Evolutionary conservation across 2,329 filamentous ascomycete species (phyloP), one percentile per base, ranked within the genome.

Genomic region (Alternaria consortialis): DNA sequence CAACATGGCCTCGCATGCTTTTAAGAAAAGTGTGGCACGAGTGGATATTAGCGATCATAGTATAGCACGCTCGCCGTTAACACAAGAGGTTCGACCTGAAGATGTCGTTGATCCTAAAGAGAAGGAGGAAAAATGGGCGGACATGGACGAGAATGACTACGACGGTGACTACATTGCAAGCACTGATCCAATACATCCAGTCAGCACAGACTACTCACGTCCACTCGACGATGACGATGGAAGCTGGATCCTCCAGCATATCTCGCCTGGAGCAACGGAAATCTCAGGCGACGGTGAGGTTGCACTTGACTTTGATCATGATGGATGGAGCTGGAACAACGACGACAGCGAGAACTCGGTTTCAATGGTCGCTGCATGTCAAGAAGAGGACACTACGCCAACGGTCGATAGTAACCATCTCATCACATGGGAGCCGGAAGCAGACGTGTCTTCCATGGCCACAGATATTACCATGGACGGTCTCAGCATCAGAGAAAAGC

Each of bases 161-260:
- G 68, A 73, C 23, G 67, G 61, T 1, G 53, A 68, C 9, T 71
- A 66, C 39, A 37, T 64, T 6, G 67, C 56, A 2, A 71, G 66
- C 32, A 70, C 65, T 1, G 72, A 74, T 53, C 68, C 72, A 4
- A 8, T 75, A 0, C 71, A 74, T 37, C 72, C 69, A 4, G 59
- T 72, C 13, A 61, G 25, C 17, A 68, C 59, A 0, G 60, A 65
- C 11, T 68, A 72, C 43, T 34, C 52, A 6, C 59, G 63, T 12
- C 64, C 66, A 0, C 12, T 59, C n/a, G 61, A 67, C 7, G 56
- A 60, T 12, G 47, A 57, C 1, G 65, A 69, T 13, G 59, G 54
- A 7, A 58, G 42, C 5, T 69, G 69, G 65, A 40, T 63, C 5
- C 12, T 58, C 2, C n/a, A 67, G 0, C 32, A 60, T n/a, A 42